phyloP scores from a whole-genome alignment of 2,329 filamentous ascomycete genomes.

The Alternaria burnsii region DNA sequence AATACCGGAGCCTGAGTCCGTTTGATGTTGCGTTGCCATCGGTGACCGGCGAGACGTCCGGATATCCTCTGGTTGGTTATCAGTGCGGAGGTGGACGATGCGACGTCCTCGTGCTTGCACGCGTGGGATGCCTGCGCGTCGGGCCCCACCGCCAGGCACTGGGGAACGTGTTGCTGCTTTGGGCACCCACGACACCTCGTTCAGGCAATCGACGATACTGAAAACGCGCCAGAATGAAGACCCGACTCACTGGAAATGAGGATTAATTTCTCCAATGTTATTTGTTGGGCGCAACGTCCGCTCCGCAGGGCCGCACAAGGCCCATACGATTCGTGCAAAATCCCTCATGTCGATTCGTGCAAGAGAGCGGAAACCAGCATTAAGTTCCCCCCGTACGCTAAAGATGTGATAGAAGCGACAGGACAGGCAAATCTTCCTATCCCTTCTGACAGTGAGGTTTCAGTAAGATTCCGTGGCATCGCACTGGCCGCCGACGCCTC shows the following conservation, averaged over 20 bases:
- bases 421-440: slow-evolving; percentile 22
- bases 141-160: slow-evolving; percentile 18
- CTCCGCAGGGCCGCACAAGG: slow-evolving; percentile 19
- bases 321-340: slow-evolving; percentile 24
- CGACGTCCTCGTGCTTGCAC: slow-evolving; percentile 18
- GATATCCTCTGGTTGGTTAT: slow-evolving; percentile 13
- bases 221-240: slow-evolving; percentile 20
- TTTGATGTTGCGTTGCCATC: slow-evolving; percentile 16
- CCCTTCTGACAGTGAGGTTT: slow-evolving; percentile 7
- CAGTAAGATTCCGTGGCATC: slow-evolving; percentile 8
- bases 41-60: slow-evolving; percentile 16
- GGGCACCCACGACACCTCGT: slow-evolving; percentile 9
- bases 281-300: slow-evolving; percentile 17
- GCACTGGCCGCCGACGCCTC: slow-evolving; percentile 9
- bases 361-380: slow-evolving; percentile 32
- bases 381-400: slow-evolving; percentile 45
- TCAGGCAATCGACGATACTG: slow-evolving; percentile 22
- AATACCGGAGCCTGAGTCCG: slow-evolving; percentile 13
- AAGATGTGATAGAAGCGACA: slow-evolving; percentile 20
- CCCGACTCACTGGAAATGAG: slow-evolving; percentile 25
- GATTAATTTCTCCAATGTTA: slow-evolving; percentile 10
- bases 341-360: slow-evolving; percentile 27
- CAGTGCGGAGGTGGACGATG: slow-evolving; percentile 18
- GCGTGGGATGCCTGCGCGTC: slow-evolving; percentile 16
- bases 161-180: slow-evolving; percentile 24